Evolutionary conservation across 1,284 basidiomycete genomes (phyloP).

Genomic region (Apiotrichum montevideense): DNA sequence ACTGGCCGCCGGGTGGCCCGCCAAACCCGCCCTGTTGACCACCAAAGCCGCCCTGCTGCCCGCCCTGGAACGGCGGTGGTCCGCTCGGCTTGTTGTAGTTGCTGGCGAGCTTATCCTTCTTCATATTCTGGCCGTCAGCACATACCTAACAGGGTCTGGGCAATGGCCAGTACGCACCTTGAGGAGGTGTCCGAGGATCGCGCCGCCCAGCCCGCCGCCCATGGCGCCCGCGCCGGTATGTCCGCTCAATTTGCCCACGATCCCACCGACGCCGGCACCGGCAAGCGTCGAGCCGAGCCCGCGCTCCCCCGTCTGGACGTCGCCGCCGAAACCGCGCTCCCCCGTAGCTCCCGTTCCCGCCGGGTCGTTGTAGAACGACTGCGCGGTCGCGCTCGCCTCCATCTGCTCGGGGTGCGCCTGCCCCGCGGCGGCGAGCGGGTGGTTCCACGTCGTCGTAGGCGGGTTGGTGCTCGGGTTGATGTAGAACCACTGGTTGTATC

Average conservation of each 20-base stretch:
- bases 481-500: conserved; percentile 30
- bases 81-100: conserved; percentile 15
- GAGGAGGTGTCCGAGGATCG: conserved; percentile 5
- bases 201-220: conserved; percentile 7
- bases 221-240: background rate
- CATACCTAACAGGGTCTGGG: no score
- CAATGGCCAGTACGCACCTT: background rate
- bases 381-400: conserved; percentile 6
- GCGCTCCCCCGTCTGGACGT: conserved; percentile 5
- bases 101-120: background rate
- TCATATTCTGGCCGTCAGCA: background rate
- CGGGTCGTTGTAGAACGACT: conserved; percentile 12
- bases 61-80: conserved; percentile 32
- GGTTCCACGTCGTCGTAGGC: conserved; percentile 35
- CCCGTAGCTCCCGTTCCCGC: conserved; percentile 1
- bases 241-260: background rate
- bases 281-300: conserved; percentile 8
- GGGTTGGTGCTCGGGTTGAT: conserved; percentile 36
- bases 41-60: conserved; percentile 11
- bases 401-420: conserved; percentile 32
- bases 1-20: background rate
- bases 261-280: background rate
- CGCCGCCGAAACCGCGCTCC: background rate
- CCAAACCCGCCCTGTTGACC: background rate
- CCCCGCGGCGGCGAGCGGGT: conserved; percentile 23